A percentile compares a stretch with the other conserved stretches of the same genome.
Conservation (phyloP, 1,284 basidiomycete species). For the Puccinia horiana region DNA sequence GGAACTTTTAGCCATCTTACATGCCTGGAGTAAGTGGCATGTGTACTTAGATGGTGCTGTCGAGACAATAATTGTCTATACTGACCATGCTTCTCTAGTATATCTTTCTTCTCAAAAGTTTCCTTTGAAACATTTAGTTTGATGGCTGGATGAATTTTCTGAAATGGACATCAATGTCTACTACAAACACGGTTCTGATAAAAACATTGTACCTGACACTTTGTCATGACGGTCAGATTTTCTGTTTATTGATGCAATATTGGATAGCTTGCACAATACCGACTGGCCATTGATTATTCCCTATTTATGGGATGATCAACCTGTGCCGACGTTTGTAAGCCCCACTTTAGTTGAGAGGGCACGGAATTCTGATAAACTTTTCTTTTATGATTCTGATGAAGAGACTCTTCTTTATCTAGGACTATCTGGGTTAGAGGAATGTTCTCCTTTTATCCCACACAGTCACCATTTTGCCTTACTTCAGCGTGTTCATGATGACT, state of each 20-base stretch:
- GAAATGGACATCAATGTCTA: background rate
- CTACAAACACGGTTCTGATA: background rate
- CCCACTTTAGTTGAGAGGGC: background rate
- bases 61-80: background rate
- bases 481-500: background rate
- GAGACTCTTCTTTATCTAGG: background rate
- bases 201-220: constrained; percentile 6
- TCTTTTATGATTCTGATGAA: background rate
- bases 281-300: constrained; percentile 24
- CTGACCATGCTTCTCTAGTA: background rate
- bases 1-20: background rate
- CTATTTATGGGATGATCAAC: background rate
- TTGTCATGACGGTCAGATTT: constrained; percentile 7
- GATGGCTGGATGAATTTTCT: background rate
- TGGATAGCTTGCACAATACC: background rate
- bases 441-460: background rate
- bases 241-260: background rate
- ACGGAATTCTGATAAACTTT: background rate
- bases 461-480: background rate
- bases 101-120: background rate
- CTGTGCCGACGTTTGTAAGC: background rate
- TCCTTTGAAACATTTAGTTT: background rate
- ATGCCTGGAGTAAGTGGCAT: constrained; percentile 12
- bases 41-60: background rate
- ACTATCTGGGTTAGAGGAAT: background rate